Base-by-base conservation (phyloP, 2,329 filamentous ascomycete genomes). In the Epichloe hybrida region DNA sequence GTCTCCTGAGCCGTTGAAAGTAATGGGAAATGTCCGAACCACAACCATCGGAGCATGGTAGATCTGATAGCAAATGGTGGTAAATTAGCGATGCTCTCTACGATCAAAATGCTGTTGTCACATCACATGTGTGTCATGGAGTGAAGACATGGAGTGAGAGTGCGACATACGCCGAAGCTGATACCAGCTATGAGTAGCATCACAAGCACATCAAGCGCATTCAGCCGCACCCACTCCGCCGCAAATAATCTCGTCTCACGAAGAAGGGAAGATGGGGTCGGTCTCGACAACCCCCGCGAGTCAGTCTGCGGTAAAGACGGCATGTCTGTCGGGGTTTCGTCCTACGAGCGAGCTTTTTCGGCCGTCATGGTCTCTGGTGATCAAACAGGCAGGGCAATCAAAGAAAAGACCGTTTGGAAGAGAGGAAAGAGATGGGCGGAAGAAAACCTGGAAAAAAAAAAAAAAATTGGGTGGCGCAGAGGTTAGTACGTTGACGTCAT, bases 11-110 rank as follows among this genome's bases (percentile, higher is more conserved):
- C 66, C 61, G 50, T 59, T 56, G 57, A 83, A 82, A 45, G 72
- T 74, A 53, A 86, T 69, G 38, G 81, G 79, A 59, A 86, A 86
- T 11, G 73, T 80, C 34, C 80, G 72, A 3, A 69, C 73, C 1
- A 74, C 70, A 0, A 76, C 72, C 5, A 80, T 74, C n/a, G 74
- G 71, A 6, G 75, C 70, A 51, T 69, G 63, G 63, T 79, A 80
- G 50, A 77, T 66, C 73, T 77, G 20, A 27, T 40, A 3, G 5
- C 7, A 40, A 23, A n/a, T 1, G 3, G 3, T 23, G 23, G 4
- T 21, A 40, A 8, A 8, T 46, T 13, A 35, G 49, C 8, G n/a
- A 46, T 21, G 34, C 3, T 37, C 7, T 36, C 12, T 17, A 6
- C 34, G 2, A 4, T 23, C 31, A 31, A 11, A 31, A 11, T 31